phyloP scores from a whole-genome alignment of 495 filamentous ascomycete genomes.

The Aspergillus haitiensis region DNA sequence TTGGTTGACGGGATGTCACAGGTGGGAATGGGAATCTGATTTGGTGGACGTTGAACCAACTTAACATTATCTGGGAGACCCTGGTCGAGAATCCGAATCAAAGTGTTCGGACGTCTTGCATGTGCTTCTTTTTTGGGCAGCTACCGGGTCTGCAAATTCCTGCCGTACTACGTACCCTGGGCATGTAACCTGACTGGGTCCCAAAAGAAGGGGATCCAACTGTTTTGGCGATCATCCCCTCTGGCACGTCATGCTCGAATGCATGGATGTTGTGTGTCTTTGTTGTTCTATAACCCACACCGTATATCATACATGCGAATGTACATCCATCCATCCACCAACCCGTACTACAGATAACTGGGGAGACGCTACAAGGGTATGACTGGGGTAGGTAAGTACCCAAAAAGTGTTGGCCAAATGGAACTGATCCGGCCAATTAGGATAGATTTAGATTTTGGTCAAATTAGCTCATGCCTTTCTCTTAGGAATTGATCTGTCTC shows the following conservation, averaged over 20 bases:
- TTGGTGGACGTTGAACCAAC: slow-evolving; percentile 20
- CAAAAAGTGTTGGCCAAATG: slow-evolving; percentile 18
- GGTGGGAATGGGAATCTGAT: slow-evolving; percentile 17
- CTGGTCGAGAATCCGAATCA: slow-evolving; percentile 26
- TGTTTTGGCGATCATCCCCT: slow-evolving; percentile 15
- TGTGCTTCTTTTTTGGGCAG: slow-evolving; percentile 32
- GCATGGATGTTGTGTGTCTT: slow-evolving; percentile 21
- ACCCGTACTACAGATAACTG: slow-evolving; percentile 7
- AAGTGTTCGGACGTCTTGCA: slow-evolving; percentile 23
- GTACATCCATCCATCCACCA: slow-evolving; percentile 14
- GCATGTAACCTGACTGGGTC: slow-evolving; percentile 20
- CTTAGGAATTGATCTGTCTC: slow-evolving; percentile 18
- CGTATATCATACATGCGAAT: slow-evolving; percentile 8
- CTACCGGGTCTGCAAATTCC: slow-evolving; percentile 29
- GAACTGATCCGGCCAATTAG: slow-evolving; percentile 16
- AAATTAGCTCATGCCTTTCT: slow-evolving; percentile 7
- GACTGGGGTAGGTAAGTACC: slow-evolving; percentile 14
- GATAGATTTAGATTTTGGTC: slow-evolving; percentile 16
- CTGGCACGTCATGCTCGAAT: slow-evolving; percentile 29
- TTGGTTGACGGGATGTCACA: slow-evolving; percentile 21
- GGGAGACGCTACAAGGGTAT: background rate
- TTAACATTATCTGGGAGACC: slow-evolving; percentile 28
- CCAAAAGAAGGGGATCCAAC: slow-evolving; percentile 19
- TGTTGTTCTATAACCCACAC: slow-evolving; percentile 9
- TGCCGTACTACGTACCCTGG: slow-evolving; percentile 27